Percentiles rank a stretch among this genome's conserved stretches.
Conservation (phyloP, 148 eudicot species). For the Fagopyrum homotropicum region DNA sequence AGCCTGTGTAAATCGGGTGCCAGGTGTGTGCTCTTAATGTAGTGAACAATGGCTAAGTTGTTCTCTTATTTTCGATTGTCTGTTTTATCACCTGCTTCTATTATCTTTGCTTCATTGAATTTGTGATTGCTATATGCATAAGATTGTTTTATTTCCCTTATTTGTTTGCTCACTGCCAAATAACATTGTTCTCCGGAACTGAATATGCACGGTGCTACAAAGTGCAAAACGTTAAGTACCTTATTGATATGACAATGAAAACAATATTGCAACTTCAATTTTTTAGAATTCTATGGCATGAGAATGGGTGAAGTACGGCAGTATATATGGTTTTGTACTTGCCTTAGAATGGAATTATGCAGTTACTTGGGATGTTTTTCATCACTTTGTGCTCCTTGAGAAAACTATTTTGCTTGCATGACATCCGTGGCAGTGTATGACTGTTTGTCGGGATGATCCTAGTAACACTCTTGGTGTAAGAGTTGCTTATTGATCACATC, state of each 20-base stretch:
- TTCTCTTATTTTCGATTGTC: not conserved
- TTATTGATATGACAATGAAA: not conserved
- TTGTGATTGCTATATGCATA: not conserved
- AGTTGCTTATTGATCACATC: not conserved
- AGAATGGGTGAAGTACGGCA: not conserved
- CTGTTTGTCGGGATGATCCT: not conserved
- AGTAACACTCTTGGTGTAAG: not conserved
- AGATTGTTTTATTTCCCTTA: not conserved
- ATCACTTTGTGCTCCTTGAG: not conserved
- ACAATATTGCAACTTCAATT: not conserved
- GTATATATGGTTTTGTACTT: not conserved
- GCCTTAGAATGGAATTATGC: not conserved
- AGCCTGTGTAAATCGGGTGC: constrained; percentile 95
- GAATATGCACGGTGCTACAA: not conserved
- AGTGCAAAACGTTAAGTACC: not conserved
- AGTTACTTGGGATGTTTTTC: not conserved
- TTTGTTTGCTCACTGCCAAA: not conserved
- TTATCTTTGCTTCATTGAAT: not conserved
- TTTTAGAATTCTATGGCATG: not conserved
- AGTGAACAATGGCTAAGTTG: not conserved
- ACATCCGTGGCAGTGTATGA: not conserved
- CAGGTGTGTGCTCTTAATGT: constrained; percentile 44
- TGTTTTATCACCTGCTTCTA: not conserved
- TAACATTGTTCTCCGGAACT: not conserved
- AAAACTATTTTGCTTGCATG: not conserved